phyloP scores from a whole-genome alignment of 1,139 yeast species.

The Debaryomyces subglobosus region DNA sequence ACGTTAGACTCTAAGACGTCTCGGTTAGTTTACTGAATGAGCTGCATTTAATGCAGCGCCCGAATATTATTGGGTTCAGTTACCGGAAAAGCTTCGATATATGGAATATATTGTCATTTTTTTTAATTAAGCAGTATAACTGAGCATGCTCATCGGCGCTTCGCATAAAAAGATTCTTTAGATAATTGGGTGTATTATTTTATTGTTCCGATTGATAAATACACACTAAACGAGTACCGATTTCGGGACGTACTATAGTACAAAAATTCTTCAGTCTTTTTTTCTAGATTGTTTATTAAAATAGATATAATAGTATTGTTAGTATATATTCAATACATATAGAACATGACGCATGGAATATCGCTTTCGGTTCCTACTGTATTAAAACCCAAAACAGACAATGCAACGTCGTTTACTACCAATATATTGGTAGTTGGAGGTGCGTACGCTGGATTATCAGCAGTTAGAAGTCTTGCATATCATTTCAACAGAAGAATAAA shows the following conservation, averaged over 20 bases:
- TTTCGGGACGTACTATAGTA: constrained; percentile 1
- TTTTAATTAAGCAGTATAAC: background rate
- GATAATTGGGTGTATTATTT: constrained; percentile 2
- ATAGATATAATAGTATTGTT: background rate
- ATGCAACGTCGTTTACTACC: constrained; percentile 16
- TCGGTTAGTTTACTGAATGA: background rate
- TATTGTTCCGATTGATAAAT: background rate
- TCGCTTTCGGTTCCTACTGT: constrained; percentile 7
- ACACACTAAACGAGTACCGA: constrained; percentile 3
- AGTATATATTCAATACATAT: background rate
- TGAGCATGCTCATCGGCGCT: background rate
- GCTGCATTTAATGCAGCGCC: background rate
- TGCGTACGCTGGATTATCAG: constrained; percentile 52
- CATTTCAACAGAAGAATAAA: constrained; percentile 19
- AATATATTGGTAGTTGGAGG: constrained; percentile 55
- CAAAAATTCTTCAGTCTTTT: background rate
- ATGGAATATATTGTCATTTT: background rate
- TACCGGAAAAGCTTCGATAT: background rate
- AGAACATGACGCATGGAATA: constrained; percentile 1
- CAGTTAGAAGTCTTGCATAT: constrained; percentile 39
- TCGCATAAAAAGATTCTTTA: constrained; percentile 2
- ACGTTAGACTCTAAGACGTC: background rate
- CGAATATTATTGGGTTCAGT: background rate
- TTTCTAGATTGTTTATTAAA: background rate
- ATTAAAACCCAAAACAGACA: constrained; percentile 3